These are phyloP conservation scores for Prunus persica DNA, from an alignment of 306 rosid species.

Conservation along the genomic window Prunus_persica_NCBIv2 NC_034015.1:10101501-10102000, in stretches of 20 bases:
- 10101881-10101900: constrained; percentile 13
- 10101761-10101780: constrained; percentile 77
- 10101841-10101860: not conserved
- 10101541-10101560: constrained; percentile 99
- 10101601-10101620: constrained; percentile 10
- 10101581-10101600: constrained; percentile 97
- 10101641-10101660: not conserved
- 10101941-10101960: constrained; percentile 55
- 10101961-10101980: constrained; percentile 87
- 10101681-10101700: constrained; percentile 30
- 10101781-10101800: constrained; percentile 99
- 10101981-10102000: constrained; percentile 93
- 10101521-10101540: constrained; percentile 90
- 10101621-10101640: constrained; percentile 15
- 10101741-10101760: constrained; percentile 94
- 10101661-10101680: constrained; percentile 9
- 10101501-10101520: constrained; percentile 80
- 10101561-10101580: constrained; percentile 98
- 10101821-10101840: constrained; percentile 86
- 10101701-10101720: constrained; percentile 99
- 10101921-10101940: constrained; percentile 18
- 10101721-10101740: constrained; percentile 98
- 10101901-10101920: not conserved
- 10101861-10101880: not conserved
- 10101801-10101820: constrained; percentile 98